phyloP scores from a whole-genome alignment of 768 basidiomycete species.

The Candolleomyces aberdarensis region DNA sequence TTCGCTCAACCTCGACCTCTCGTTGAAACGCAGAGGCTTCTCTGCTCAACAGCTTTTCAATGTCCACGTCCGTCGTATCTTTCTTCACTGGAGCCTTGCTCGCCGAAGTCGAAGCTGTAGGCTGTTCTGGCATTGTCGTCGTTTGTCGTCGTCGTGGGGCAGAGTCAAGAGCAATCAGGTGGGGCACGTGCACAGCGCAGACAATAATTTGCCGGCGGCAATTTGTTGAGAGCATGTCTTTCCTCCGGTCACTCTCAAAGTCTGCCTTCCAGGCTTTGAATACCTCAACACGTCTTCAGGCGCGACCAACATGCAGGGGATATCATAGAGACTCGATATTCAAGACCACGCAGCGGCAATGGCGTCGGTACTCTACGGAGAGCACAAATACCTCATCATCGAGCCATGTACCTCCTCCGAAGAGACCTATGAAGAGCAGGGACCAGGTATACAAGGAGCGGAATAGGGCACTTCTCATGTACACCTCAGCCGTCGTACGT shows the following conservation, averaged over 20 bases:
- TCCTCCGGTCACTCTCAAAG: constrained; percentile 11
- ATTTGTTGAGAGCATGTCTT: constrained; percentile 8
- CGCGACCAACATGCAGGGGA: background rate
- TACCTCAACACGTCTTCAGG: background rate
- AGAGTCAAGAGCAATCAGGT: background rate
- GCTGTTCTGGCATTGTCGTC: background rate
- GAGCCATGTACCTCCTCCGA: background rate
- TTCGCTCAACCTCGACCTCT: constrained; percentile 87
- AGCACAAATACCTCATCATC: background rate
- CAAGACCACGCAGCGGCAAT: background rate
- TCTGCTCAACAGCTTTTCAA: constrained; percentile 77
- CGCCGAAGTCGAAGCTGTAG: background rate
- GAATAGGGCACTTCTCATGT: constrained; percentile 81
- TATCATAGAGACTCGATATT: background rate
- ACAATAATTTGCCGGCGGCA: background rate
- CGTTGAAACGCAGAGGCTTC: constrained; percentile 86
- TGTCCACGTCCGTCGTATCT: constrained; percentile 43
- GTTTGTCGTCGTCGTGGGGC: background rate
- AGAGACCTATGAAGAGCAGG: constrained; percentile 19
- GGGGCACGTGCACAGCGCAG: background rate
- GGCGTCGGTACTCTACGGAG: constrained; percentile 4
- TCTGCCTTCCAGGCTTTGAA: background rate
- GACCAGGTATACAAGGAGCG: constrained; percentile 45
- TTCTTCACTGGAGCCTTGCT: constrained; percentile 15
- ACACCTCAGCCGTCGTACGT: constrained; percentile 77